These are phyloP conservation scores for Actinomortierella wolfii DNA, from an alignment of 371 early-diverging fungal genomes.

Conservation along the genomic window DNA sequence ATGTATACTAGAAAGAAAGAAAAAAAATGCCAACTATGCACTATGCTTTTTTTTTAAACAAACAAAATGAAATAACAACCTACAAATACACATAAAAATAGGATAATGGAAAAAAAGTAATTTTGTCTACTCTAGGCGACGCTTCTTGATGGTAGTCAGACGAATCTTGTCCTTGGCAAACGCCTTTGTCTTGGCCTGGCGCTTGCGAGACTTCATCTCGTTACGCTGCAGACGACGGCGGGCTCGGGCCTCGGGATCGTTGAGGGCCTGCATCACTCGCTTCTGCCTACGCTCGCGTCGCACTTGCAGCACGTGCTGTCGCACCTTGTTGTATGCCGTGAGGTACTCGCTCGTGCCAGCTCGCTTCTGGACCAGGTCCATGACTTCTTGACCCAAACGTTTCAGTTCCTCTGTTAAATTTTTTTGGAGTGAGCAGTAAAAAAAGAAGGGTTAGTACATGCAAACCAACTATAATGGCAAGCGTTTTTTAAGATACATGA, in stretches of 20 bases:
- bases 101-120: too few relatives aligned
- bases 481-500: neutral
- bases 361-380: constrained; percentile 76
- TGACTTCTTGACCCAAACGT: constrained; percentile 78
- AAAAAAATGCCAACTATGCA: neutral
- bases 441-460: too few relatives aligned
- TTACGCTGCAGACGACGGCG: constrained; percentile 67
- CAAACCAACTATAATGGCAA: too few relatives aligned
- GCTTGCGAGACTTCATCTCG: constrained; percentile 62
- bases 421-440: neutral
- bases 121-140: constrained; percentile 25
- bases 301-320: constrained; percentile 61
- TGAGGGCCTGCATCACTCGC: constrained; percentile 70
- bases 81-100: too few relatives aligned
- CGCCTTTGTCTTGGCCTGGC: constrained; percentile 64
- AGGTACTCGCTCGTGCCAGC: constrained; percentile 81
- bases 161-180: constrained; percentile 51
- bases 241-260: constrained; percentile 71
- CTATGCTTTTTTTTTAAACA: constrained; percentile 7
- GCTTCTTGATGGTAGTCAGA: constrained; percentile 47
- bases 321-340: constrained; percentile 72
- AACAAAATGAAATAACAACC: constrained; percentile 4
- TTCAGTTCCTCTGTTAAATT: constrained; percentile 67
- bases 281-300: constrained; percentile 71
- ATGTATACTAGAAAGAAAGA: constrained; percentile 1